phyloP scores from a whole-genome alignment of 2,329 filamentous ascomycete genomes.

The Aspergillus bombycis region DNA sequence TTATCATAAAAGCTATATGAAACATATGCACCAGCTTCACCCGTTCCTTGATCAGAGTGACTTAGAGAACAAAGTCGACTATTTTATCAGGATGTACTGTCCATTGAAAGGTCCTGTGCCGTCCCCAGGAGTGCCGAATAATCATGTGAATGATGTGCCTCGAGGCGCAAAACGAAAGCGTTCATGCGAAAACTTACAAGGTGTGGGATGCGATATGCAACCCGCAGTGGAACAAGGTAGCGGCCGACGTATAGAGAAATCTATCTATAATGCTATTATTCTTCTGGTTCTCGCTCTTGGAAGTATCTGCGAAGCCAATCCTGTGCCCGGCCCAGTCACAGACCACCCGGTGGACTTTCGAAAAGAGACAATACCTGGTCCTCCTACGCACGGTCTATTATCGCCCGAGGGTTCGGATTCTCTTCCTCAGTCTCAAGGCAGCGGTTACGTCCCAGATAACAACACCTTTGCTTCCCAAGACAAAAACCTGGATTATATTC shows the following conservation, averaged over 20 bases:
- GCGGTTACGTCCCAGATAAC: slow-evolving; percentile 23
- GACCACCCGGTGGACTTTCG: slow-evolving; percentile 31
- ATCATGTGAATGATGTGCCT: slow-evolving; percentile 29
- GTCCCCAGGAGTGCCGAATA: slow-evolving; percentile 12
- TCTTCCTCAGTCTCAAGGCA: slow-evolving; percentile 23
- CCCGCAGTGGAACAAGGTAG: slow-evolving; percentile 20
- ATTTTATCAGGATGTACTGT: slow-evolving; percentile 55
- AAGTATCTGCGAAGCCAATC: slow-evolving; percentile 69
- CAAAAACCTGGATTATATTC: slow-evolving; percentile 79
- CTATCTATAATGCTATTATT: slow-evolving; percentile 78
- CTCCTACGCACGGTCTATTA: slow-evolving; percentile 26
- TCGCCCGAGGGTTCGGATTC: slow-evolving; percentile 33
- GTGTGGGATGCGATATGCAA: slow-evolving; percentile 28
- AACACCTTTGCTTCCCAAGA: slow-evolving; percentile 27
- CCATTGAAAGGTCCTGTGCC: slow-evolving; percentile 23
- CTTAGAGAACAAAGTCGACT: slow-evolving; percentile 56
- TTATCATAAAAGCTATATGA: slow-evolving; percentile 59
- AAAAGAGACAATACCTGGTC: slow-evolving; percentile 32
- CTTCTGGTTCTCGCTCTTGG: slow-evolving; percentile 83
- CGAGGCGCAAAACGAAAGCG: slow-evolving; percentile 43
- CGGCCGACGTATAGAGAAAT: slow-evolving; percentile 51
- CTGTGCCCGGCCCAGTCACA: slow-evolving; percentile 60
- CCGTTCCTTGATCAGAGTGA: slow-evolving; percentile 62
- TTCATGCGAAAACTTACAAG: slow-evolving; percentile 35
- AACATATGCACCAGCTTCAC: slow-evolving; percentile 65